Evolutionary conservation across 176 grass and related monocot genomes (phyloP).

Genomic region (Pharus latifolius): DNA sequence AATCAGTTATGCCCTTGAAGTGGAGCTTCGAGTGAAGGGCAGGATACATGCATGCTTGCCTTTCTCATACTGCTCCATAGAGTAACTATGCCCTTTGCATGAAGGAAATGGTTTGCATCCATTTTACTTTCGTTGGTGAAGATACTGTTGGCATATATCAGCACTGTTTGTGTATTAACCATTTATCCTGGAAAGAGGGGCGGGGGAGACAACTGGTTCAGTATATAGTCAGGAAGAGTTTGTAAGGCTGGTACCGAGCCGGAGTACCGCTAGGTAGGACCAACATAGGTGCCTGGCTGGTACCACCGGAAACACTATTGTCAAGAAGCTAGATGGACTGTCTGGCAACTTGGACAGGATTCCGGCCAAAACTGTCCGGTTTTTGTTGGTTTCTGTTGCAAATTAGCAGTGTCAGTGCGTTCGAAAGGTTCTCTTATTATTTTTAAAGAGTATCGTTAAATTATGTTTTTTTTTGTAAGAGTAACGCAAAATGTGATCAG

Average conservation of each 20-base stretch:
- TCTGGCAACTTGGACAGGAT: no score
- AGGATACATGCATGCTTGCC: conserved; percentile 31
- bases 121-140: conserved; percentile 21
- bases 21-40: conserved; percentile 54
- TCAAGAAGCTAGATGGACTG: no score
- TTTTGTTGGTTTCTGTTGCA: no score
- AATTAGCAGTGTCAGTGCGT: no score
- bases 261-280: no score
- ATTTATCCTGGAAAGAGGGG: not conserved
- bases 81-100: conserved; percentile 5
- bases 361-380: no score
- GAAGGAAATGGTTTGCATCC: conserved; percentile 2
- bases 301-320: no score
- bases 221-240: no score
- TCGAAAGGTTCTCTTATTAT: not conserved
- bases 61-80: conserved; percentile 46
- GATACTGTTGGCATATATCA: conserved; percentile 20
- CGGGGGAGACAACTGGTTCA: no score
- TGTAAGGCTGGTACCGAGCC: no score
- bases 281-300: no score
- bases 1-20: no score
- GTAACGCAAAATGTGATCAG: not conserved
- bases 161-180: not conserved
- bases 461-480: not conserved
- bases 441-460: not conserved